Percentiles rank a stretch among this genome's conserved stretches.
phyloP scores from a whole-genome alignment of 2,329 filamentous ascomycete genomes.

The Xylaria sp. region DNA sequence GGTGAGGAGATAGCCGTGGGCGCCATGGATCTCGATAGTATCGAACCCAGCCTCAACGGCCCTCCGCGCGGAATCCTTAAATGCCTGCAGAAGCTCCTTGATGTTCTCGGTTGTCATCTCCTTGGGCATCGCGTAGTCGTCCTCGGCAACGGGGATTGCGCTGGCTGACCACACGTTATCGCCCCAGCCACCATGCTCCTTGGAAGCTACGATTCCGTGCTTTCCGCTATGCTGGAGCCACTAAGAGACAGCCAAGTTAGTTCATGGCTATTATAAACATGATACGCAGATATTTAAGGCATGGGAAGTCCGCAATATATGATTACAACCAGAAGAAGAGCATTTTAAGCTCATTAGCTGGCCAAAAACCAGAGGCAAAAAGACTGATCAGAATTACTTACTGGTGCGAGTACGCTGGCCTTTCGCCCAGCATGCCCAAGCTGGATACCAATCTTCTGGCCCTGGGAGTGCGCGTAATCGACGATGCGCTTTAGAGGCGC shows the following conservation, averaged over 20 bases:
- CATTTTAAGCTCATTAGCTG: background rate
- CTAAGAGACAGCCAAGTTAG: background rate
- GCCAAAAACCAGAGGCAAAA: background rate
- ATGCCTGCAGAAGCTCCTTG: slow-evolving; percentile 50
- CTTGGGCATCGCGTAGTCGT: slow-evolving; percentile 63
- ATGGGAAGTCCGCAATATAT: no score
- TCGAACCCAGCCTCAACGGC: slow-evolving; percentile 67
- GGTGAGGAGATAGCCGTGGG: slow-evolving; percentile 81
- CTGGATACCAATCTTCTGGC: slow-evolving; percentile 81
- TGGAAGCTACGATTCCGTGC: slow-evolving; percentile 50
- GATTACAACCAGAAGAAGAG: background rate
- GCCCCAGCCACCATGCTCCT: slow-evolving; percentile 53
- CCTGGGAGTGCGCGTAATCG: slow-evolving; percentile 84
- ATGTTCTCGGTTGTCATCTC: slow-evolving; percentile 64
- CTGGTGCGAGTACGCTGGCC: slow-evolving; percentile 66
- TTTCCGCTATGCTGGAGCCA: slow-evolving; percentile 70
- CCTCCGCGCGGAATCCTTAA: slow-evolving; percentile 51
- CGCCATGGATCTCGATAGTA: slow-evolving; percentile 78
- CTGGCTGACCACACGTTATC: slow-evolving; percentile 61
- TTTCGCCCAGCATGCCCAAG: slow-evolving; percentile 83
- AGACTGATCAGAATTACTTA: background rate
- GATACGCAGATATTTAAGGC: background rate
- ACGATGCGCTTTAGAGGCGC: slow-evolving; percentile 75
- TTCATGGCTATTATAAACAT: background rate
- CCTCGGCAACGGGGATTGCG: slow-evolving; percentile 67